A percentile compares a stretch with the other conserved stretches of the same genome.
Evolutionary conservation across 2,329 filamentous ascomycete genomes (phyloP).

Genomic region (Nothophaeocryptopus gaeumannii): DNA sequence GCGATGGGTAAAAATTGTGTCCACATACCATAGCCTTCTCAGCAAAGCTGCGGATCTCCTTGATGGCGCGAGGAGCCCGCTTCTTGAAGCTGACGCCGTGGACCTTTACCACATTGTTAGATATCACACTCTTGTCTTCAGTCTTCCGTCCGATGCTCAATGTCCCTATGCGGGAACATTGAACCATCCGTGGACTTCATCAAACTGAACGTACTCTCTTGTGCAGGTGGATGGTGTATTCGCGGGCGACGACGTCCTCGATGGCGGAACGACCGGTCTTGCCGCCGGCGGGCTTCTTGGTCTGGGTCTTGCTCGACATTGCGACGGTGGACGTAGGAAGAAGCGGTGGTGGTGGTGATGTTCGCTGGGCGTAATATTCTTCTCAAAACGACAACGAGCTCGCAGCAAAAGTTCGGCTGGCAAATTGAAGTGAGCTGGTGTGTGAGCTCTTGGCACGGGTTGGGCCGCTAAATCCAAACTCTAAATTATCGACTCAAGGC

Average conservation of each 20-base stretch:
- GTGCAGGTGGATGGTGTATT: slow-evolving; percentile 99
- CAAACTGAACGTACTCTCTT: slow-evolving; percentile 88
- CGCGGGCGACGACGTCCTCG: slow-evolving; percentile 96
- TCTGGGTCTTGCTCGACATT: slow-evolving; percentile 44
- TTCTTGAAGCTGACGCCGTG: slow-evolving; percentile 99
- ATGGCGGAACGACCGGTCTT: slow-evolving; percentile 90
- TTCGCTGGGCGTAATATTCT: slow-evolving; percentile 9
- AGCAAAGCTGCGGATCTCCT: slow-evolving; percentile 98
- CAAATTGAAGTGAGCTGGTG: no score
- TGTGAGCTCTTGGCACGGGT: no score
- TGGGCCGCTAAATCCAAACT: no score
- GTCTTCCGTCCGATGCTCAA: slow-evolving; percentile 64
- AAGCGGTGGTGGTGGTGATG: slow-evolving; percentile 10
- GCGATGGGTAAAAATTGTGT: neutral
- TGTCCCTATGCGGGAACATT: neutral
- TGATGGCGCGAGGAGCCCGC: slow-evolving; percentile 95
- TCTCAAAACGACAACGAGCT: no score
- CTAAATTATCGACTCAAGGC: no score
- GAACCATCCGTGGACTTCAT: slow-evolving; percentile 65
- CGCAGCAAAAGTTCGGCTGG: no score
- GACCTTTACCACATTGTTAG: slow-evolving; percentile 59
- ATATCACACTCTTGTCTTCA: slow-evolving; percentile 48
- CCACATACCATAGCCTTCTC: slow-evolving; percentile 87
- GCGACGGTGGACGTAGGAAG: slow-evolving; percentile 18
- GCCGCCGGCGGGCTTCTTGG: slow-evolving; percentile 59